phyloP scores from a whole-genome alignment of 108 stramenopile species.

The Fragilaria crotonensis region DNA sequence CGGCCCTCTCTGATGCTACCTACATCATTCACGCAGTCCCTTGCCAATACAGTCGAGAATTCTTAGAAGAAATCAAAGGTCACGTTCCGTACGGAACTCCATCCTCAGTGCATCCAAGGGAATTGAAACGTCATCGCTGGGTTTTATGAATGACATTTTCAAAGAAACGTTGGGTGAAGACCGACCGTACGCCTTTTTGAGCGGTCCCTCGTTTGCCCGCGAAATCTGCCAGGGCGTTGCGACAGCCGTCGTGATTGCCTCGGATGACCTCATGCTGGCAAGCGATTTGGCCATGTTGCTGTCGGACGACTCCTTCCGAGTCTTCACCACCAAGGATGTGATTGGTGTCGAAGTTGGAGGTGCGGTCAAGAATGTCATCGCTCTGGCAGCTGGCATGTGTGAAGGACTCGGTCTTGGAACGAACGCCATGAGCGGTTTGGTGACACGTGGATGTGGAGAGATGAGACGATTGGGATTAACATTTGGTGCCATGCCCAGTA shows the following conservation, averaged over 20 bases:
- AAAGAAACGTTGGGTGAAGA: conserved; percentile 77
- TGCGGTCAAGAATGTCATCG: conserved; percentile 96
- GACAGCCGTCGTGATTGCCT: conserved; percentile 93
- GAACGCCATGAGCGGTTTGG: conserved; percentile 93
- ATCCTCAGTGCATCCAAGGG: conserved; percentile 84
- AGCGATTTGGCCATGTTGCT: conserved; percentile 82
- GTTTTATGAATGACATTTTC: conserved; percentile 93
- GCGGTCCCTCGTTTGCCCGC: conserved; percentile 93
- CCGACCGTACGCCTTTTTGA: conserved; percentile 85
- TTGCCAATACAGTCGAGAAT: conserved; percentile 82
- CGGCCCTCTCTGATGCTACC: conserved; percentile 79
- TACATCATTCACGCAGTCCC: conserved; percentile 96
- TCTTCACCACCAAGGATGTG: conserved; percentile 85
- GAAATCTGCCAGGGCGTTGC: conserved; percentile 91
- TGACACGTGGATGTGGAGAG: conserved; percentile 93
- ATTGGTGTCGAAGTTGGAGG: conserved; percentile 96
- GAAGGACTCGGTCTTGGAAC: conserved; percentile 94
- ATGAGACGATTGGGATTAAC: conserved; percentile 89
- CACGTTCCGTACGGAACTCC: conserved; percentile 67
- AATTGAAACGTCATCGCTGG: conserved; percentile 86
- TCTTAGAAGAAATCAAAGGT: conserved; percentile 57
- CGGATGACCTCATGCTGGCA: conserved; percentile 82
- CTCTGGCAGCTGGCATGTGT: conserved; percentile 96
- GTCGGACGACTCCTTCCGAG: conserved; percentile 74
- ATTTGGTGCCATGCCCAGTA: conserved; percentile 83